phyloP scores from a whole-genome alignment of 192 early-diverging fungal species.

The Coemansia aciculifera region DNA sequence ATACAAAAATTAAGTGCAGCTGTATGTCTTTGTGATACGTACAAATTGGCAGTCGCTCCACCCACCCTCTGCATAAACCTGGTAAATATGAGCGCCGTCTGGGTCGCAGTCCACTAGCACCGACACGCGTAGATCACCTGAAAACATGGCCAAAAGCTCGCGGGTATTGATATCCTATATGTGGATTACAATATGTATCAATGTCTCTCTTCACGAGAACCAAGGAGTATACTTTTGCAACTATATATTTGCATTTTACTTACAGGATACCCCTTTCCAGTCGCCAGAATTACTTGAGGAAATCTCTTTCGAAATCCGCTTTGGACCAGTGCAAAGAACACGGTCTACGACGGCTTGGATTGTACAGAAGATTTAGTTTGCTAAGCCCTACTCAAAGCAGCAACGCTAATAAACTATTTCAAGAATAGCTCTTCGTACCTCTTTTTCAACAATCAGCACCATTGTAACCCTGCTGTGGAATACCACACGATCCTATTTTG shows the following conservation, averaged over 20 bases:
- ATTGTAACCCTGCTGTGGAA: neutral
- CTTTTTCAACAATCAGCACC: constrained; percentile 41
- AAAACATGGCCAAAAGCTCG: constrained; percentile 20
- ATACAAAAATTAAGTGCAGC: neutral
- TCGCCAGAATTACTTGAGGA: constrained; percentile 26
- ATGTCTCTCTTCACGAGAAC: neutral
- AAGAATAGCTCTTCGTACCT: constrained; percentile 18
- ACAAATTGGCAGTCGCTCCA: constrained; percentile 8
- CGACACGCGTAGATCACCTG: neutral
- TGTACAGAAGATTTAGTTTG: neutral
- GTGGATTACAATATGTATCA: neutral
- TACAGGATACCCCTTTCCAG: constrained; percentile 53
- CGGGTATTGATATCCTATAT: constrained; percentile 52
- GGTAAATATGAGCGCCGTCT: constrained; percentile 48
- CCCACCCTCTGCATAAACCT: constrained; percentile 43
- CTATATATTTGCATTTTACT: neutral
- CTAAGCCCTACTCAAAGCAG: neutral
- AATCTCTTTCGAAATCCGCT: constrained; percentile 33
- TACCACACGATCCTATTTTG: constrained; percentile 20
- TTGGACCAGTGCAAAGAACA: constrained; percentile 38
- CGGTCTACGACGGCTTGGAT: constrained; percentile 21
- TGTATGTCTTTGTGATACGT: constrained; percentile 5
- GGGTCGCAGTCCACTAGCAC: constrained; percentile 49
- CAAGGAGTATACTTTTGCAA: neutral
- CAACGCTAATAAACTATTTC: neutral